Evolutionary conservation across 192 early-diverging fungal genomes (phyloP), one percentile per base, ranked within the genome.

Genomic region (Chytriomyces sp.): DNA sequence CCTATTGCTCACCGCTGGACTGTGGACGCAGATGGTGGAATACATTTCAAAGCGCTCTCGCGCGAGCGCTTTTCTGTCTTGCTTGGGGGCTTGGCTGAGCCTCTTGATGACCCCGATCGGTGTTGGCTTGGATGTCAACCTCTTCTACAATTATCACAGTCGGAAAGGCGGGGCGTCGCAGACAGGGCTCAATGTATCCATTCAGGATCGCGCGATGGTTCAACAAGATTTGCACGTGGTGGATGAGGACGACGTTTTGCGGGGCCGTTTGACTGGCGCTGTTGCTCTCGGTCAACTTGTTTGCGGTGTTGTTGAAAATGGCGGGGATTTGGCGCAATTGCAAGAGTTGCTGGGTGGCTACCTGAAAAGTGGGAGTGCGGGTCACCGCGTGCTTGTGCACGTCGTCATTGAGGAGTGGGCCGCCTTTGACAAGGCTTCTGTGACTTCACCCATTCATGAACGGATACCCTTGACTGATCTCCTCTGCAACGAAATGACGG

Each of bases 221-320:
- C 81, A 86, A 54, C 95, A 98, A 74, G 97, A 99, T 75, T 76
- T 97, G 53, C 91, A 91, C 1, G 75, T 99, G 38, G 83, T 99
- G 1, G 78, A 89, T 0, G 78, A 80, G 22, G 91, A 92, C 17
- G 85, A 88, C 28, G 85, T 99, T 30, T 81, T 95, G 62, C 89
- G 91, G 28, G 93, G 94, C 19, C 88, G 97, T 25, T 73, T 96
- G 22, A 83, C 85, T 0, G 92, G 89, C 2, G 88, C 90, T 12
- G 88, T 85, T 1, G 93, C 92, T 0, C 83, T 99, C 7, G 97
- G 97, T 6, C 83, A 82, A 59, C 72, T 62, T 26, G 5, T 94
- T 34, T 84, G 89, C 56, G 86, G 89, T 0, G 64, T 76, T 0
- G 88, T 91, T 85, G 38, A 28, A 8, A 36, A 60, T 17, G 52